Base-by-base conservation (phyloP, 2,329 filamentous ascomycete species). In the Stachybotrys echinatus region DNA sequence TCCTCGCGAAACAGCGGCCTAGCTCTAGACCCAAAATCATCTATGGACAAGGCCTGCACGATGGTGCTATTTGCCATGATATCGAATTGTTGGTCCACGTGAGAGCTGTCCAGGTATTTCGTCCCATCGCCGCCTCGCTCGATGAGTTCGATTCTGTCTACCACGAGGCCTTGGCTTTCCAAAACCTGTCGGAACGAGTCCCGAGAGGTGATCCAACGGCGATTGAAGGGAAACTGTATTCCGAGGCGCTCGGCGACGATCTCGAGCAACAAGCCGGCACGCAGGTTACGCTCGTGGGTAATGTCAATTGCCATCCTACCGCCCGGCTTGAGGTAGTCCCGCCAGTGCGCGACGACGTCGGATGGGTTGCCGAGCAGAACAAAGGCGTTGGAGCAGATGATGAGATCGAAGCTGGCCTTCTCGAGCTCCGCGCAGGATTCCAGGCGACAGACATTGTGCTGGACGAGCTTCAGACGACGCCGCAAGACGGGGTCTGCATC, bases 361-460 rank as follows among this genome's bases (percentile, higher is more conserved):
- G 55, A 54, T 2, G 63, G 61, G 3, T 63, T 44, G 19, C 58
- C 51, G 12, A 69, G 57, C 5, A 69, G 59, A 7, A 67, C 61
- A 43, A 69, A 66, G 2, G 64, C 65, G 49, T 54, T 66, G 14
- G 59, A 67, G 54, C 65, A 69, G n/a, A 68, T 44, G 2, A 67
- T 54, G 14, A 58, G 49, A 37, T 69, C 63, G 31, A 68, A 69
- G 8, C 44, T 54, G 10, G 47, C 53, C n/a, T 54, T 56, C 3
- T 51, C 42, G 6, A 64, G 46, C 17, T 54, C 55, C 19, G 49
- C 48, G 8, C 59, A 52, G 2, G 47, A 50, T 2, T 48, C 46
- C 27, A 70, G 52, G n/a, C 61, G 27, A 19, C 60, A 61, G 17
- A 60, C 61, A 45, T 64, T 62, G 20, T 65, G 60, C 17, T 53